Evolutionary conservation across 1,139 yeast species (phyloP).

Genomic region (Hyphopichia khmerensis): DNA sequence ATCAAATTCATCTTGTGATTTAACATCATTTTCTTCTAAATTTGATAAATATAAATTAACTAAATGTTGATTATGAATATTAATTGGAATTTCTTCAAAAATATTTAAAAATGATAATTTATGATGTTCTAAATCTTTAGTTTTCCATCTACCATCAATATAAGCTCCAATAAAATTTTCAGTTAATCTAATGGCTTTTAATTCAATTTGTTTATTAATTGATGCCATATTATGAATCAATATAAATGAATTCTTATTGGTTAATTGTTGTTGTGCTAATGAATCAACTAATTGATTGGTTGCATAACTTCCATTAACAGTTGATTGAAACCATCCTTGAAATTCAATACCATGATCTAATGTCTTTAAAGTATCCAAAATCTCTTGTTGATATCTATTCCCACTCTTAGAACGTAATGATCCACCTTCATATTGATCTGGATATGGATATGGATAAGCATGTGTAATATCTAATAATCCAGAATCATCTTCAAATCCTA

Average conservation of each 20-base stretch:
- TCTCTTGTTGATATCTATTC: slow-evolving; percentile 67
- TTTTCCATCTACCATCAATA: slow-evolving; percentile 61
- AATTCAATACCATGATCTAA: slow-evolving; percentile 71
- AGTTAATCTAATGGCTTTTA: slow-evolving; percentile 71
- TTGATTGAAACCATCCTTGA: slow-evolving; percentile 82
- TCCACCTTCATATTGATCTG: slow-evolving; percentile 55
- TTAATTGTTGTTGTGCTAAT: slow-evolving; percentile 63
- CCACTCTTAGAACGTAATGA: slow-evolving; percentile 60
- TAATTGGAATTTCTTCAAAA: slow-evolving; percentile 70
- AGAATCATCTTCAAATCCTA: slow-evolving; percentile 69
- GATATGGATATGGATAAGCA: slow-evolving; percentile 61
- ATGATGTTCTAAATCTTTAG: slow-evolving; percentile 60
- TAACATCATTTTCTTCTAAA: slow-evolving; percentile 28
- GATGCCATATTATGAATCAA: slow-evolving; percentile 74
- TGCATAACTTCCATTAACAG: slow-evolving; percentile 67
- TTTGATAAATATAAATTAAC: slow-evolving; percentile 42
- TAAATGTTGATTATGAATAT: slow-evolving; percentile 55
- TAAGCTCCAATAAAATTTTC: slow-evolving; percentile 59
- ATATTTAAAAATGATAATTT: slow-evolving; percentile 67
- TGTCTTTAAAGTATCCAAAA: slow-evolving; percentile 59
- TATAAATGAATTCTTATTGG: slow-evolving; percentile 64
- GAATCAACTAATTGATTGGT: slow-evolving; percentile 67
- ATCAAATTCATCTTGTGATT: slow-evolving; percentile 31
- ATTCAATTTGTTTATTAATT: slow-evolving; percentile 60
- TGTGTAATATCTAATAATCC: slow-evolving; percentile 56